A percentile compares a stretch with the other conserved stretches of the same genome.
These are phyloP conservation scores for Solanum megistacrolobum DNA, from an alignment of 257 asterid genomes.

Conservation along the genomic window DNA sequence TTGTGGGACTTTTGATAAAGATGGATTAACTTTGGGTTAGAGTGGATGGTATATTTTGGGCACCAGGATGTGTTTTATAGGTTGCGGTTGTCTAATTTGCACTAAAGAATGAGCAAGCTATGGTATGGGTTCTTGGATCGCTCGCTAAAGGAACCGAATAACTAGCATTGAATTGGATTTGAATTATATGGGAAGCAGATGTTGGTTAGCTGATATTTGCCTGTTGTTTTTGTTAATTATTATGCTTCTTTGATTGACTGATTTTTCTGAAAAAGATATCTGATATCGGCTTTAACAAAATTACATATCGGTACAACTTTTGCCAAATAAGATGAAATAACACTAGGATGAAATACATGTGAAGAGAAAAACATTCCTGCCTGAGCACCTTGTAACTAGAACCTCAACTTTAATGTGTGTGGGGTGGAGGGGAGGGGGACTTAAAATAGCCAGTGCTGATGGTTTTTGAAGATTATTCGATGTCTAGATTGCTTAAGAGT, in stretches of 20 bases:
- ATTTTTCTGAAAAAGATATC: not conserved
- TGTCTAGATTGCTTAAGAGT: not conserved
- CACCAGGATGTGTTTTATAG: not conserved
- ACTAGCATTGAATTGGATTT: not conserved
- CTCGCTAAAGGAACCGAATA: not conserved
- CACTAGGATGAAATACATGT: not conserved
- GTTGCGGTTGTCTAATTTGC: not conserved
- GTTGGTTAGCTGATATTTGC: not conserved
- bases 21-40: not conserved
- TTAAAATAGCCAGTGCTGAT: not conserved
- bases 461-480: not conserved
- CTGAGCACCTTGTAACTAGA: not conserved
- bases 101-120: not conserved
- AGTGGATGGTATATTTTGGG: not conserved
- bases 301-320: not conserved
- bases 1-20: not conserved
- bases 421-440: not conserved
- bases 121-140: not conserved
- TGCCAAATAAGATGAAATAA: not conserved
- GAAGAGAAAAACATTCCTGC: not conserved
- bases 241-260: not conserved
- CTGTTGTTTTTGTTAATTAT: not conserved
- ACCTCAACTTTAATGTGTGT: not conserved
- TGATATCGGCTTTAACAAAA: not conserved
- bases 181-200: not conserved